These are phyloP conservation scores for Solanum tarijense DNA, from an alignment of 257 asterid genomes.

Conservation along the genomic window DNA sequence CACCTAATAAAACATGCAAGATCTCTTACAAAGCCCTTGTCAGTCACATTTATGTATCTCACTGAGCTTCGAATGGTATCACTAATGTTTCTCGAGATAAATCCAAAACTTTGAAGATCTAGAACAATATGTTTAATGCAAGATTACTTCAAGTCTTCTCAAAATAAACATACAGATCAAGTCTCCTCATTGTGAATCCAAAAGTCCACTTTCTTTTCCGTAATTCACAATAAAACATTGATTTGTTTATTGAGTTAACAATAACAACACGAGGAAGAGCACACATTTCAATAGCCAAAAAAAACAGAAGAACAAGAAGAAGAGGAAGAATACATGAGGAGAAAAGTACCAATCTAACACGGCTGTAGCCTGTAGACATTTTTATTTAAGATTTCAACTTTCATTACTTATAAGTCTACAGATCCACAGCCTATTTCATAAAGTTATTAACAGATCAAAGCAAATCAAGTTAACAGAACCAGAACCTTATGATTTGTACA, in stretches of 20 bases:
- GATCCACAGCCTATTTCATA: not conserved
- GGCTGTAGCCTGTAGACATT: not conserved
- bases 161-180: not conserved
- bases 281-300: not conserved
- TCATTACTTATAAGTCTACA: not conserved
- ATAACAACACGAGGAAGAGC: not conserved
- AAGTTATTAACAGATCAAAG: not conserved
- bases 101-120: not conserved
- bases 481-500: not conserved
- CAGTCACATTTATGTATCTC: not conserved
- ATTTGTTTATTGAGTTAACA: not conserved
- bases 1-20: not conserved
- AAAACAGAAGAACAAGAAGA: not conserved
- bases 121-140: not conserved
- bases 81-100: not conserved
- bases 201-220: not conserved
- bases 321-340: not conserved
- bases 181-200: not conserved
- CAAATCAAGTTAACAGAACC: not conserved
- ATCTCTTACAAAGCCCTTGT: not conserved
- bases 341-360: not conserved
- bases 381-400: not conserved
- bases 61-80: not conserved
- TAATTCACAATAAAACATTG: not conserved
- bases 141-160: not conserved